These are phyloP conservation scores for Eucalyptus grandis DNA, from an alignment of 345 rosid species.

Conservation along the genomic window DNA sequence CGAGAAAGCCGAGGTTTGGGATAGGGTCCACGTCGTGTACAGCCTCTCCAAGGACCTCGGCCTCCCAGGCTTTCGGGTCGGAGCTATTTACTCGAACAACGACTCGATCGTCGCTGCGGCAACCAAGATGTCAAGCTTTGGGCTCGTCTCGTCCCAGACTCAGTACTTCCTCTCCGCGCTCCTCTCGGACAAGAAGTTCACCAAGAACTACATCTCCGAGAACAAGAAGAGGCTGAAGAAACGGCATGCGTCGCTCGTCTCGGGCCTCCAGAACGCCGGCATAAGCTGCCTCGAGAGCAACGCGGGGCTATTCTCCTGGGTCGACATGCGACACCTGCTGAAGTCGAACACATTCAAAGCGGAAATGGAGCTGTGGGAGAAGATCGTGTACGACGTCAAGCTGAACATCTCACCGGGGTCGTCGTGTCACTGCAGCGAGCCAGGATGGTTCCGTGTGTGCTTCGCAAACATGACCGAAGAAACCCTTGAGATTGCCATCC, in stretches of 20 bases:
- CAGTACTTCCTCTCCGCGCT: conserved; percentile 54
- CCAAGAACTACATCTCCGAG: conserved; percentile 40
- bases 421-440: conserved; percentile 80
- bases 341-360: conserved; percentile 44
- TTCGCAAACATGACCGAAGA: conserved; percentile 55
- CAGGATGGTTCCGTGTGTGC: conserved; percentile 91
- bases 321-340: conserved; percentile 66
- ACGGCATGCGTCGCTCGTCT: conserved; percentile 34
- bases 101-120: conserved; percentile 54
- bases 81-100: conserved; percentile 68
- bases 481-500: conserved; percentile 39
- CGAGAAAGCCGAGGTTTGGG: conserved; percentile 5
- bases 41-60: conserved; percentile 92
- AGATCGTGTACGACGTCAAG: conserved; percentile 49
- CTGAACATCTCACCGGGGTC: conserved; percentile 82
- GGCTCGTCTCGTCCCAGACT: conserved; percentile 85
- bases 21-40: conserved; percentile 61
- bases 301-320: conserved; percentile 88
- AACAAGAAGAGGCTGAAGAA: conserved; percentile 45
- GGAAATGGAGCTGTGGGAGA: conserved; percentile 63
- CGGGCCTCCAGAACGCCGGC: conserved; percentile 46
- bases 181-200: conserved; percentile 59
- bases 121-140: conserved; percentile 91
- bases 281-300: conserved; percentile 55
- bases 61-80: conserved; percentile 88